These are phyloP conservation scores for Fusarium equiseti DNA, from an alignment of 2,329 filamentous ascomycete species.

Conservation along the genomic window DNA sequence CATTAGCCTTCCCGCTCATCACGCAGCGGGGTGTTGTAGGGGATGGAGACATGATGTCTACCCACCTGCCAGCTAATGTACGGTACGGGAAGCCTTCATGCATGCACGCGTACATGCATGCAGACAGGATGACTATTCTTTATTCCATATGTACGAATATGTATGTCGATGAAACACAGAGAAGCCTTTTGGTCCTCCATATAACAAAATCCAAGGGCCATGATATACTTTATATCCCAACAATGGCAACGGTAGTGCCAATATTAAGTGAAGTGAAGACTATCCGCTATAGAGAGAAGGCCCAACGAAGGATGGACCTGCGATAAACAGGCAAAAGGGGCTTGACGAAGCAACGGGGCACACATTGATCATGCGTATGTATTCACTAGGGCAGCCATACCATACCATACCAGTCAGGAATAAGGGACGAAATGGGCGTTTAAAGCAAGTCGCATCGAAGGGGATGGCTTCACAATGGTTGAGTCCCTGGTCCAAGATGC, in stretches of 20 bases:
- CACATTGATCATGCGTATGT: constrained; percentile 33
- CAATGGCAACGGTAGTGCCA: constrained; percentile 10
- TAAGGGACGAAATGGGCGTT: constrained; percentile 12
- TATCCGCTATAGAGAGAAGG: not conserved
- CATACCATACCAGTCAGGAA: not conserved
- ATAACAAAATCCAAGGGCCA: constrained; percentile 18
- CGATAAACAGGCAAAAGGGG: constrained; percentile 9
- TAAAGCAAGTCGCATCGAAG: not conserved
- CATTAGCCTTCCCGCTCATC: constrained; percentile 52
- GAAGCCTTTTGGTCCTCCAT: constrained; percentile 16
- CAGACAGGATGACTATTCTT: constrained; percentile 38
- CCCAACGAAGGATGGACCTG: not conserved
- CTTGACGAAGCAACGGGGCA: constrained; percentile 31
- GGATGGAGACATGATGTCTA: constrained; percentile 39
- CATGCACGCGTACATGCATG: constrained; percentile 43
- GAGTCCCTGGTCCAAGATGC: constrained; percentile 24
- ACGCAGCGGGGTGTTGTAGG: constrained; percentile 44
- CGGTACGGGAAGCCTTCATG: constrained; percentile 40
- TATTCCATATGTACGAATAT: constrained; percentile 44
- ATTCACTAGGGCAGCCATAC: constrained; percentile 16
- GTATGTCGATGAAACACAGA: constrained; percentile 38
- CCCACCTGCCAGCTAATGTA: constrained; percentile 48
- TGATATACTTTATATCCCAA: constrained; percentile 27
- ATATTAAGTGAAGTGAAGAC: constrained; percentile 1
- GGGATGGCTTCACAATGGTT: constrained; percentile 18